These are phyloP conservation scores for Incumbomyces delicatus DNA, from an alignment of 2,329 filamentous ascomycete species.

Conservation along the genomic window DNA sequence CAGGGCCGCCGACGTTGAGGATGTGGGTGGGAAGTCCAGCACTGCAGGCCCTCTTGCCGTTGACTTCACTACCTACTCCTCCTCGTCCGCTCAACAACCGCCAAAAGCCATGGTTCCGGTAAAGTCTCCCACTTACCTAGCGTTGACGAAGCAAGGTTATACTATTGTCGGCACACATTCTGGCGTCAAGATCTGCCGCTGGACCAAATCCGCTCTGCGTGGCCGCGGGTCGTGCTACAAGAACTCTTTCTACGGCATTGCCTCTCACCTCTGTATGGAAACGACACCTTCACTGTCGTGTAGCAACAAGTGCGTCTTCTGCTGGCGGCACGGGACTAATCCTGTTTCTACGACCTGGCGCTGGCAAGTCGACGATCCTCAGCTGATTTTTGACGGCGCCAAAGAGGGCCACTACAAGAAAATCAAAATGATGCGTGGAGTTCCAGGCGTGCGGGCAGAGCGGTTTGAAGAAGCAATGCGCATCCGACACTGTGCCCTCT, in stretches of 20 bases:
- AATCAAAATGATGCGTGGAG: conserved; percentile 92
- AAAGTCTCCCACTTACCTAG: conserved; percentile 74
- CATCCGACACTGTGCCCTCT: conserved; percentile 86
- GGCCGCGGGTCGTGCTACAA: conserved; percentile 96
- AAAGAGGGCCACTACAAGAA: conserved; percentile 92
- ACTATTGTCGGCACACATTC: conserved; percentile 91
- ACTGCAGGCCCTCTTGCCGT: conserved; percentile 53
- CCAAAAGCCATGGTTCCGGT: conserved; percentile 91
- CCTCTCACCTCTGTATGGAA: conserved; percentile 96
- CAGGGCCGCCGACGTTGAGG: conserved; percentile 69
- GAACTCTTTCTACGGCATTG: conserved; percentile 93
- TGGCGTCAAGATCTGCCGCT: conserved; percentile 94
- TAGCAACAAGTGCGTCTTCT: conserved; percentile 98
- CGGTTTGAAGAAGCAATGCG: conserved; percentile 86
- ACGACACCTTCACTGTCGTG: conserved; percentile 91
- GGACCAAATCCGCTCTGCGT: conserved; percentile 93
- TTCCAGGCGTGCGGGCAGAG: conserved; percentile 85
- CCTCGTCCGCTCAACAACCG: conserved; percentile 33
- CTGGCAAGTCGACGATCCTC: conserved; percentile 86
- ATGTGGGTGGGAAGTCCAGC: conserved; percentile 43
- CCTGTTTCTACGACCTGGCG: conserved; percentile 94
- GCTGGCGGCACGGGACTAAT: conserved; percentile 96
- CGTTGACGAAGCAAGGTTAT: conserved; percentile 93
- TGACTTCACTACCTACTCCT: conserved; percentile 61
- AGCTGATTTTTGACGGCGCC: conserved; percentile 80